Percentiles rank a stretch among this genome's conserved stretches.
These are phyloP conservation scores for Tylopilus sp. DNA, from an alignment of 1,284 basidiomycete species.

Conservation along the genomic window DNA sequence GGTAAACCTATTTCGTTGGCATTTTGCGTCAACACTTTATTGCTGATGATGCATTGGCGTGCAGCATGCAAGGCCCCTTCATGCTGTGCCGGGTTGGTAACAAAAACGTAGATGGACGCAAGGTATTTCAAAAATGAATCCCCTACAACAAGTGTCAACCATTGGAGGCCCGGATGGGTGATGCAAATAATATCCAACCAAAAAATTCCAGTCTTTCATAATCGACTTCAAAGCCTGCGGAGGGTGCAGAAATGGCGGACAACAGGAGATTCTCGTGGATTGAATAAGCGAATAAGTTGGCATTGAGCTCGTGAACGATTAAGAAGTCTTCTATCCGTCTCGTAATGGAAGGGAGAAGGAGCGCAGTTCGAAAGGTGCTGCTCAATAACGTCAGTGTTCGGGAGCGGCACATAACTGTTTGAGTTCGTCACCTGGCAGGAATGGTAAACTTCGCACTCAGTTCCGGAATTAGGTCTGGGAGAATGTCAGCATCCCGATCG, in stretches of 20 bases:
- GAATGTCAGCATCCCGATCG: constrained; percentile 26
- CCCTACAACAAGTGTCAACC: constrained; percentile 44
- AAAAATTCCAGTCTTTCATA: constrained; percentile 82
- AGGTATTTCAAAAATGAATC: constrained; percentile 81
- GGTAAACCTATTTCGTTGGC: constrained; percentile 61
- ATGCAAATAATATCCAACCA: constrained; percentile 44
- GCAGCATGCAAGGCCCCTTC: constrained; percentile 65
- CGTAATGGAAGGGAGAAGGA: constrained; percentile 70
- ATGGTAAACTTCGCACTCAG: constrained; percentile 69
- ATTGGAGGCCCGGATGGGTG: constrained; percentile 11
- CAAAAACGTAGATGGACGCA: constrained; percentile 70
- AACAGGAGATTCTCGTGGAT: constrained; percentile 61
- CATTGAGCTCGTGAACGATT: constrained; percentile 74
- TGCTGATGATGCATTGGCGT: constrained; percentile 70
- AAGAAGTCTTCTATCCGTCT: constrained; percentile 68
- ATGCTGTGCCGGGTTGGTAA: constrained; percentile 56
- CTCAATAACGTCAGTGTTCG: constrained; percentile 27
- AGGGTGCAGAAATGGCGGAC: constrained; percentile 65
- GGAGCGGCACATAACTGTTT: constrained; percentile 18
- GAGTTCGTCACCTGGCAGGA: constrained; percentile 60
- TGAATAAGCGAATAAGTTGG: constrained; percentile 59
- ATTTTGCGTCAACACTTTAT: constrained; percentile 58
- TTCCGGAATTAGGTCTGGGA: constrained; percentile 73
- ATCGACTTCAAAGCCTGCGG: constrained; percentile 63
- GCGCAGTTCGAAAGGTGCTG: constrained; percentile 63